Conservation (phyloP, 192 early-diverging fungal species). For the Backusella liffmaniae region DNA sequence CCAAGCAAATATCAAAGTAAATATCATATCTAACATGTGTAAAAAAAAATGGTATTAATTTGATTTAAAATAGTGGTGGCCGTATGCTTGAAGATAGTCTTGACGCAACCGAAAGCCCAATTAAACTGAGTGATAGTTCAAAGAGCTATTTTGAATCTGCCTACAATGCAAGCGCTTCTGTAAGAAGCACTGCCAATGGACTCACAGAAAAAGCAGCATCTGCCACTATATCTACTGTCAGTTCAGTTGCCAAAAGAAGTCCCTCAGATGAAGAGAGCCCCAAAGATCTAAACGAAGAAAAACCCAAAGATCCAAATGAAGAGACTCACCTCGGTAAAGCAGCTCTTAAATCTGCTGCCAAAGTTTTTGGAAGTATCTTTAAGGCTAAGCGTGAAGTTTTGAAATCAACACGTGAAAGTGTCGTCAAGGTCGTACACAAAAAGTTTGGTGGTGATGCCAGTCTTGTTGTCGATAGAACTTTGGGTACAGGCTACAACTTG, state of each 20-base stretch:
- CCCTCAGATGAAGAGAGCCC: background rate
- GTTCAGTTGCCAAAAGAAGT: background rate
- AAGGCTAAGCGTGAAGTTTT: slow-evolving; percentile 18
- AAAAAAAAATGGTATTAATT: background rate
- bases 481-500: slow-evolving; percentile 8
- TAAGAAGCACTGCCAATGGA: background rate
- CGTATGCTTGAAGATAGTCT: slow-evolving; percentile 7
- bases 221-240: background rate
- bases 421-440: slow-evolving; percentile 23
- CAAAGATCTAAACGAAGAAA: background rate
- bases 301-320: background rate
- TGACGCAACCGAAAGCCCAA: slow-evolving; percentile 6
- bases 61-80: slow-evolving; percentile 10
- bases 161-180: background rate
- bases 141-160: slow-evolving; percentile 7
- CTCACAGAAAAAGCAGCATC: slow-evolving; percentile 17
- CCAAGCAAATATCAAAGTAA: slow-evolving; percentile 26
- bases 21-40: background rate
- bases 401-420: slow-evolving; percentile 12
- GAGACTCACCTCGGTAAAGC: slow-evolving; percentile 15
- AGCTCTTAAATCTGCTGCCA: slow-evolving; percentile 17
- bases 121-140: slow-evolving; percentile 14
- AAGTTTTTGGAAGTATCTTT: slow-evolving; percentile 9
- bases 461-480: slow-evolving; percentile 17
- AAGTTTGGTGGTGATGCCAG: slow-evolving; percentile 37